A percentile compares a stretch with the other conserved stretches of the same genome.
These are phyloP conservation scores for Citeromyces matritensis DNA, from an alignment of 805 yeast species.

Conservation along the genomic window DNA sequence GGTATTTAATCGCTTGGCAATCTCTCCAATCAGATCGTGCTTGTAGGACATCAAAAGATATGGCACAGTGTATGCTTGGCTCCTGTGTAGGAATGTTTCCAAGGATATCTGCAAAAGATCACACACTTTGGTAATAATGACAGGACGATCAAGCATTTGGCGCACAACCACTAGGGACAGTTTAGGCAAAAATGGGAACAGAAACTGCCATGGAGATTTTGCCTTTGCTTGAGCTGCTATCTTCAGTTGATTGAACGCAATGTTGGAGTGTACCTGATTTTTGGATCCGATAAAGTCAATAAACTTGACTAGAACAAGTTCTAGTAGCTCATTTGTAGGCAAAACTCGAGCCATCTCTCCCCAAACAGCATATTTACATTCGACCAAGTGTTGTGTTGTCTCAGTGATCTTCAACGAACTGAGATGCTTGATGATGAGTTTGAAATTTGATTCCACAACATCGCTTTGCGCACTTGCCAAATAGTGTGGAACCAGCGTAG, in stretches of 20 bases:
- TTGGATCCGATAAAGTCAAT: conserved; percentile 51
- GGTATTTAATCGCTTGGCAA: conserved; percentile 36
- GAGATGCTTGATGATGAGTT: conserved; percentile 23
- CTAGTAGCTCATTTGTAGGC: conserved; percentile 47
- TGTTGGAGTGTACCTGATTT: conserved; percentile 49
- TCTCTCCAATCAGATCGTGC: conserved; percentile 43
- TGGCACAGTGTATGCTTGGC: conserved; percentile 66
- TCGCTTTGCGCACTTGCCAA: conserved; percentile 23
- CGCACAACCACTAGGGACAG: conserved; percentile 51
- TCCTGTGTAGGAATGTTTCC: conserved; percentile 48
- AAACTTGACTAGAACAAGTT: conserved; percentile 48
- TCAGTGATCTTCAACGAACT: conserved; percentile 23
- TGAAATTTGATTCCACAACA: conserved; percentile 25
- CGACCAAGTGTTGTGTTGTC: conserved; percentile 26
- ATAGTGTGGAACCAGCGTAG: conserved; percentile 38
- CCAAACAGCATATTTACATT: conserved; percentile 46
- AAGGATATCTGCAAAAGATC: conserved; percentile 50
- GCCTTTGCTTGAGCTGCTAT: conserved; percentile 39
- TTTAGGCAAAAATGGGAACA: conserved; percentile 68
- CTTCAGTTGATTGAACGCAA: conserved; percentile 52
- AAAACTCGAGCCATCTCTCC: conserved; percentile 48
- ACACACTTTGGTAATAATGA: conserved; percentile 43
- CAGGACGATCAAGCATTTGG: conserved; percentile 29
- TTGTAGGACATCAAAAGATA: conserved; percentile 53
- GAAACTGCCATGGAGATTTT: conserved; percentile 62